Conservation (phyloP, 2,329 filamentous ascomycete species). For the Magnaporthiopsis rhizophila region DNA sequence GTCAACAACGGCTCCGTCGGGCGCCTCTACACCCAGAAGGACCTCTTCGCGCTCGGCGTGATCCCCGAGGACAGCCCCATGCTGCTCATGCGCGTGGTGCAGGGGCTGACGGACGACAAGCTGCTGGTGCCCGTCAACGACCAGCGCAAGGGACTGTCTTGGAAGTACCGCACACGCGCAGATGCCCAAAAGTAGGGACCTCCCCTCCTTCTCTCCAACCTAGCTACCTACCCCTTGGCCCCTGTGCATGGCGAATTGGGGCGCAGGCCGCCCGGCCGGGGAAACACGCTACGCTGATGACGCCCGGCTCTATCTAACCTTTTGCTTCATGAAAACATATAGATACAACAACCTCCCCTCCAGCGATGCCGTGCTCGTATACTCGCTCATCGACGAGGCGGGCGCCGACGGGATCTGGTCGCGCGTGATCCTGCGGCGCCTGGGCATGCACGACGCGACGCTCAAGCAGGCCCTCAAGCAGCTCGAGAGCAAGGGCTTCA, state of each 20-base stretch:
- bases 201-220: background rate
- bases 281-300: background rate
- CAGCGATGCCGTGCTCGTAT: slow-evolving; percentile 77
- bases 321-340: background rate
- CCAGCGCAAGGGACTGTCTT: slow-evolving; percentile 37
- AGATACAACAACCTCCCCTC: slow-evolving; percentile 53
- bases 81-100: slow-evolving; percentile 47
- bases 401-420: slow-evolving; percentile 86
- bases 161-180: slow-evolving; percentile 49
- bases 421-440: slow-evolving; percentile 69
- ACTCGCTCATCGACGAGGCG: slow-evolving; percentile 79
- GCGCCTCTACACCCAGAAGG: slow-evolving; percentile 48
- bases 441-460: slow-evolving; percentile 76
- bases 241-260: background rate
- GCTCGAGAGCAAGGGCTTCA: slow-evolving; percentile 72
- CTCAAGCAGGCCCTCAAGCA: slow-evolving; percentile 77
- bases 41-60: slow-evolving; percentile 48
- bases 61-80: slow-evolving; percentile 47
- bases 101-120: slow-evolving; percentile 51
- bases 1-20: slow-evolving; percentile 38
- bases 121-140: slow-evolving; percentile 44
- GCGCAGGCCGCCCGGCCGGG: background rate
- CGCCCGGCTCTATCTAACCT: background rate
- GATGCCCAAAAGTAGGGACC: slow-evolving; percentile 51
- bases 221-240: slow-evolving; percentile 1